Conservation (phyloP, 2,329 filamentous ascomycete genomes). For the Sporothrix sp. region DNA sequence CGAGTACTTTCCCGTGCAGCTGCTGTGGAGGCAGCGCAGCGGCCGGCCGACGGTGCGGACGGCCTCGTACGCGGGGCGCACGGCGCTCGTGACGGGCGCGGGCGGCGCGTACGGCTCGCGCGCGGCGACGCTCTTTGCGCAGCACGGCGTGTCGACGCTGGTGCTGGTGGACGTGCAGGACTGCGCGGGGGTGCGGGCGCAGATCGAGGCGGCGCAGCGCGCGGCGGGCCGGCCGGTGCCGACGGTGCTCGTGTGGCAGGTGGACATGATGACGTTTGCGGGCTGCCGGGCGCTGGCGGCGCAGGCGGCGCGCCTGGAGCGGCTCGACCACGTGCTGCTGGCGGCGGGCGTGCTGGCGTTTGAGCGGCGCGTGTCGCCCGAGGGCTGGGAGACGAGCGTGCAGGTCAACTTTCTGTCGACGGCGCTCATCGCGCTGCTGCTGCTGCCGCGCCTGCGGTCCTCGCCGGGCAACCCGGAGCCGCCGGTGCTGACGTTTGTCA, state of each 20-base stretch:
- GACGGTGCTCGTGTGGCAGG: conserved; percentile 28
- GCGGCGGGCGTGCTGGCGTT: conserved; percentile 30
- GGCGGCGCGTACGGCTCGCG: conserved; percentile 29
- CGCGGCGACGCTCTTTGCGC: conserved; percentile 28
- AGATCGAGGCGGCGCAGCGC: conserved; percentile 26
- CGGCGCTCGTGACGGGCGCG: conserved; percentile 28
- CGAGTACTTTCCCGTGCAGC: conserved; percentile 29
- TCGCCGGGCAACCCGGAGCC: conserved; percentile 23
- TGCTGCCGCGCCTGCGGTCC: conserved; percentile 23
- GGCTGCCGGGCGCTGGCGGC: conserved; percentile 26
- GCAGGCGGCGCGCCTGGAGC: conserved; percentile 22
- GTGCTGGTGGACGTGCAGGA: conserved; percentile 29
- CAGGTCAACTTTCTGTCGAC: conserved; percentile 30
- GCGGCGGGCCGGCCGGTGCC: conserved; percentile 21
- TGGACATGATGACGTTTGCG: conserved; percentile 29
- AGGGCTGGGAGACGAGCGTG: conserved; percentile 31
- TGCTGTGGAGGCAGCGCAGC: conserved; percentile 25
- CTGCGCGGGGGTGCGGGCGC: conserved; percentile 24
- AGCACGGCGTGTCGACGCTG: conserved; percentile 26
- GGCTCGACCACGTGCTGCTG: conserved; percentile 29
- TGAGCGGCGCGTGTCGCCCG: conserved; percentile 27
- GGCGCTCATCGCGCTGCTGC: conserved; percentile 26
- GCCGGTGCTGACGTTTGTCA: conserved; percentile 30
- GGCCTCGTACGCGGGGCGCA: conserved; percentile 28
- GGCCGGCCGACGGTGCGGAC: conserved; percentile 27